Conservation (phyloP, 2,329 filamentous ascomycete genomes). For the Clarireedia sp. region DNA sequence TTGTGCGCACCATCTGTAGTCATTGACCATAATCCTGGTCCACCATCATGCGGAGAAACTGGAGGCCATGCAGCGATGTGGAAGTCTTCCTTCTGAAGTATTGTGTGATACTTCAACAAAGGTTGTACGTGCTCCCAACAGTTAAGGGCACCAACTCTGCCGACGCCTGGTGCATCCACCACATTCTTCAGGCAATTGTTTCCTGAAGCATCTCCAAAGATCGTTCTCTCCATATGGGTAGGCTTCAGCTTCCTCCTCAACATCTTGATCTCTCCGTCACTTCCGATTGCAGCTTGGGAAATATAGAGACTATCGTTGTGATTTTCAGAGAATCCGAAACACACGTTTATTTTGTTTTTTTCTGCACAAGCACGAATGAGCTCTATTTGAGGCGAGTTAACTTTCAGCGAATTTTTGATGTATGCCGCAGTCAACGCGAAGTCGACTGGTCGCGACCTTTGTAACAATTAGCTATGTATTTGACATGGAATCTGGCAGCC, state of each 20-base stretch:
- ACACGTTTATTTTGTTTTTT: conserved; percentile 38
- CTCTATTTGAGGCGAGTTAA: conserved; percentile 35
- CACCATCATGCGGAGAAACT: conserved; percentile 42
- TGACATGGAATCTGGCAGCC: neutral
- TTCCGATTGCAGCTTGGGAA: conserved; percentile 43
- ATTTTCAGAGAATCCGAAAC: conserved; percentile 39
- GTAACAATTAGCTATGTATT: neutral
- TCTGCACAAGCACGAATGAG: conserved; percentile 37
- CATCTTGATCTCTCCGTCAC: conserved; percentile 34
- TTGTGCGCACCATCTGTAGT: conserved; percentile 20
- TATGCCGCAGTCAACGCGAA: neutral
- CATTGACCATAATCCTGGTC: conserved; percentile 17
- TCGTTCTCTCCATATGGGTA: conserved; percentile 37
- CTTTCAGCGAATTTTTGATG: conserved; percentile 27
- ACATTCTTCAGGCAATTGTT: conserved; percentile 47
- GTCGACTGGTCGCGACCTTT: neutral
- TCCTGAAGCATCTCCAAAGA: conserved; percentile 45
- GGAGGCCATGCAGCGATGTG: conserved; percentile 48
- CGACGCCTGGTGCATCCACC: conserved; percentile 38
- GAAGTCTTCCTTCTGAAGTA: conserved; percentile 41
- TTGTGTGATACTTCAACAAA: conserved; percentile 43
- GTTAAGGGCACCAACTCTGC: conserved; percentile 43
- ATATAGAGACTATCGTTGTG: conserved; percentile 38
- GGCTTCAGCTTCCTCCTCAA: conserved; percentile 39
- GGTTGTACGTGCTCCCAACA: conserved; percentile 46